phyloP scores from a whole-genome alignment of 306 rosid genomes.

The Fragaria ananassa region DNA sequence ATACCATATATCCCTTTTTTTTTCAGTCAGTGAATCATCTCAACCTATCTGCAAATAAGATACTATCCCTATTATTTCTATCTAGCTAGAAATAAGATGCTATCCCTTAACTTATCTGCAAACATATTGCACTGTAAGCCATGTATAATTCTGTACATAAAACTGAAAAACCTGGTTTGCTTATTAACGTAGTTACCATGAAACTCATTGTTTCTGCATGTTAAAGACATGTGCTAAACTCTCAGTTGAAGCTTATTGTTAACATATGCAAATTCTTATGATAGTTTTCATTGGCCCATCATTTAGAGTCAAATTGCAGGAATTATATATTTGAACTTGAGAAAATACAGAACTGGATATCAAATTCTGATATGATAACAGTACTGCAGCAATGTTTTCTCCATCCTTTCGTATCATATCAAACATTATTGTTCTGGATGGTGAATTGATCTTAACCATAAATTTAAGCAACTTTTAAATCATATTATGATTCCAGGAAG shows the following conservation, averaged over 20 bases:
- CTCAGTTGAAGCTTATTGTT: neutral
- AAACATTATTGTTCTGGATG: neutral
- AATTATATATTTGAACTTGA: neutral
- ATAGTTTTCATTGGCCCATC: neutral
- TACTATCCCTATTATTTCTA: neutral
- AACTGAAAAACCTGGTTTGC: neutral
- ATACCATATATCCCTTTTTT: neutral
- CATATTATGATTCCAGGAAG: neutral
- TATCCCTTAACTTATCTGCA: neutral
- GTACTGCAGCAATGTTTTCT: neutral
- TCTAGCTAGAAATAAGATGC: neutral
- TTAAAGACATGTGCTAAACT: neutral
- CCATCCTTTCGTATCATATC: neutral
- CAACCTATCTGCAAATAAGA: neutral
- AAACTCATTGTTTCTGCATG: neutral
- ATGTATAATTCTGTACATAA: neutral
- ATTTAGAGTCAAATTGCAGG: neutral
- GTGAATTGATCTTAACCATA: conserved; percentile 2
- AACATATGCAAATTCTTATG: neutral
- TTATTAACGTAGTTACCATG: neutral
- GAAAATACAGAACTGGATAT: neutral
- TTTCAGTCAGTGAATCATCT: neutral
- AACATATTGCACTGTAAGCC: neutral
- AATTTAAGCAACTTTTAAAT: neutral
- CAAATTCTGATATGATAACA: neutral